Percentiles rank a stretch among this genome's conserved stretches.
Evolutionary conservation across 495 filamentous ascomycete genomes (phyloP).

Genomic region (Aspergillus kassunensis): DNA sequence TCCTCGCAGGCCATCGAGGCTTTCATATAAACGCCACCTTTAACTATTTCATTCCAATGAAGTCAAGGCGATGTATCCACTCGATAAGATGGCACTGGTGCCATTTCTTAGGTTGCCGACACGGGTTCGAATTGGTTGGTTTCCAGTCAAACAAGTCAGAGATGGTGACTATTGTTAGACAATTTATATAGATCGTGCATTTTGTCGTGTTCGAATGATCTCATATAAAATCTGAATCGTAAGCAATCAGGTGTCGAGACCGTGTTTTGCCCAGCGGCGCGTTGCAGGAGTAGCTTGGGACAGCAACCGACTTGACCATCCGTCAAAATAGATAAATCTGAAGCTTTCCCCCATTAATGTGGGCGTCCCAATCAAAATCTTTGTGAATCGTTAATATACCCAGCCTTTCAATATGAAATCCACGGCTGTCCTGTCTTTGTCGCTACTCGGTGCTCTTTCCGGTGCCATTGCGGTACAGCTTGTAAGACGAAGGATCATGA

Average conservation of each 20-base stretch:
- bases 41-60: too few species aligned
- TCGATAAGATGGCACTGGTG: background rate
- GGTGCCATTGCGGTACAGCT: too few species aligned
- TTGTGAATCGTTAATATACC: background rate
- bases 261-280: background rate
- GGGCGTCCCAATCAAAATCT: too few species aligned
- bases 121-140: background rate
- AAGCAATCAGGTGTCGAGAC: too few species aligned
- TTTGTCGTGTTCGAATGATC: background rate
- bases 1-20: too few species aligned
- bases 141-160: background rate
- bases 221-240: background rate
- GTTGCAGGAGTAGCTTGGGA: background rate
- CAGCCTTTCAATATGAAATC: background rate
- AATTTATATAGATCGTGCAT: background rate
- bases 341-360: background rate
- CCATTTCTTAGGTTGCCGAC: background rate
- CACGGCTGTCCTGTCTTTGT: background rate
- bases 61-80: background rate
- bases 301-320: background rate
- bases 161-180: background rate
- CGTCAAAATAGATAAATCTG: background rate
- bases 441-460: background rate
- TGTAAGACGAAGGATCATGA: too few species aligned
- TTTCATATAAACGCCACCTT: too few species aligned